These are phyloP conservation scores for Barnettozyma siamensis DNA, from an alignment of 805 yeast species.

Conservation along the genomic window DNA sequence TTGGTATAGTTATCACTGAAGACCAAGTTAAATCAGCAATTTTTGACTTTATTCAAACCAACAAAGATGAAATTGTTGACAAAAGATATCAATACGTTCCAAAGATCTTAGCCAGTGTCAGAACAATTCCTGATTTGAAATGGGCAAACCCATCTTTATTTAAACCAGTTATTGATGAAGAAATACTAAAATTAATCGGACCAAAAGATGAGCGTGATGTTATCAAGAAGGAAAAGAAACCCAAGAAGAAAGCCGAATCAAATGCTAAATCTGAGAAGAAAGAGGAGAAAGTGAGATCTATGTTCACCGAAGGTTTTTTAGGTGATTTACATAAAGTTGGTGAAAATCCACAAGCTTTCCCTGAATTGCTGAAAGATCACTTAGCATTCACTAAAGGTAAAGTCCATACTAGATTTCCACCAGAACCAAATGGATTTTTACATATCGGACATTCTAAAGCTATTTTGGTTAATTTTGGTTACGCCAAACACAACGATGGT, in stretches of 20 bases:
- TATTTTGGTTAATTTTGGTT: slow-evolving; percentile 97
- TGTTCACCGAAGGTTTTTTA: slow-evolving; percentile 93
- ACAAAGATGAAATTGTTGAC: slow-evolving; percentile 54
- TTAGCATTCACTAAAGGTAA: slow-evolving; percentile 70
- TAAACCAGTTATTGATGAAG: slow-evolving; percentile 81
- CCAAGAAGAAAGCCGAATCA: slow-evolving; percentile 33
- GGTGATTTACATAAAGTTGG: slow-evolving; percentile 95
- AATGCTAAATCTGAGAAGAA: slow-evolving; percentile 10
- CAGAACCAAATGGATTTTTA: slow-evolving; percentile 96
- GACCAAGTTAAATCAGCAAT: slow-evolving; percentile 60
- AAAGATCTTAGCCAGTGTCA: slow-evolving; percentile 67
- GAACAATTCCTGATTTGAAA: slow-evolving; percentile 66
- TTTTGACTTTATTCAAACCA: slow-evolving; percentile 48
- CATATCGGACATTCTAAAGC: slow-evolving; percentile 99
- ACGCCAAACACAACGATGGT: slow-evolving; percentile 81
- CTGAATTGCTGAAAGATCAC: slow-evolving; percentile 80
- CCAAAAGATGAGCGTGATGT: slow-evolving; percentile 96
- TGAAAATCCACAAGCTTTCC: slow-evolving; percentile 85
- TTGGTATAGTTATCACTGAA: slow-evolving; percentile 67
- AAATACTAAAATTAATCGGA: slow-evolving; percentile 68
- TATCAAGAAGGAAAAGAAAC: slow-evolving; percentile 69
- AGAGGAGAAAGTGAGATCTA: slow-evolving; percentile 43
- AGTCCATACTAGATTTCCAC: slow-evolving; percentile 95
- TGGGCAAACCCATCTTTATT: slow-evolving; percentile 90
- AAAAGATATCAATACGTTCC: slow-evolving; percentile 81